Conservation (phyloP, 495 filamentous ascomycete species). For the Trichocladium antarcticum region DNA sequence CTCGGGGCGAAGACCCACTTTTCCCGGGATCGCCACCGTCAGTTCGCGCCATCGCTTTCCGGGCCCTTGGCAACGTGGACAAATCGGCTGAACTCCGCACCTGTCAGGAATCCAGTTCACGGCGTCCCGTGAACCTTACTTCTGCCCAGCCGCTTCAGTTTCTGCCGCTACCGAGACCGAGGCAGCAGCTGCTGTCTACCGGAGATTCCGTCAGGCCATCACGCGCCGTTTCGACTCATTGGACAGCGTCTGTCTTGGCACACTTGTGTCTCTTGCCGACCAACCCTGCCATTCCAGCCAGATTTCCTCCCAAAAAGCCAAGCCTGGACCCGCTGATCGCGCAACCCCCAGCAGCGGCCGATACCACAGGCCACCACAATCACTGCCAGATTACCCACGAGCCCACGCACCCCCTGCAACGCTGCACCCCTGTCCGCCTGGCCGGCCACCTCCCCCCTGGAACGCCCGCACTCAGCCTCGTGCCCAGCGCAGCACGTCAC, state of each 20-base stretch:
- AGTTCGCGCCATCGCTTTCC: background rate
- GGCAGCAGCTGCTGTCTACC: background rate
- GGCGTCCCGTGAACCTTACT: too few relatives aligned
- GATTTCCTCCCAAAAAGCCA: slow-evolving; percentile 12
- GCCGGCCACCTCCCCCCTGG: slow-evolving; percentile 18
- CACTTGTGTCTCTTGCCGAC: background rate
- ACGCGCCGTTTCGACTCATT: slow-evolving; percentile 13
- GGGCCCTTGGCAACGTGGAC: background rate
- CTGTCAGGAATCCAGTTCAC: background rate
- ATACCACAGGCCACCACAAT: slow-evolving; percentile 20
- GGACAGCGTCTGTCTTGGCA: slow-evolving; percentile 1
- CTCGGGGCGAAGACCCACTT: slow-evolving; percentile 5
- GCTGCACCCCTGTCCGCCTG: slow-evolving; percentile 25
- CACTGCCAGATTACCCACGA: slow-evolving; percentile 8
- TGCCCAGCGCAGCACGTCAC: slow-evolving; percentile 27
- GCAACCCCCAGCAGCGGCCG: slow-evolving; percentile 22
- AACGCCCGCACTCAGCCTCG: slow-evolving; percentile 29
- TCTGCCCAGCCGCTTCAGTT: background rate
- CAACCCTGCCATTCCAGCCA: slow-evolving; percentile 17
- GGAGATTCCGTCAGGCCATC: slow-evolving; percentile 17
- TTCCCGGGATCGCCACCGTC: slow-evolving; percentile 14
- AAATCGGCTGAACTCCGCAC: background rate
- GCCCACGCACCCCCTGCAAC: slow-evolving; percentile 4
- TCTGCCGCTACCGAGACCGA: background rate
- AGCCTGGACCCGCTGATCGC: slow-evolving; percentile 24